Evolutionary conservation across 345 rosid species (phyloP).

Genomic region (Syzygium grande): DNA sequence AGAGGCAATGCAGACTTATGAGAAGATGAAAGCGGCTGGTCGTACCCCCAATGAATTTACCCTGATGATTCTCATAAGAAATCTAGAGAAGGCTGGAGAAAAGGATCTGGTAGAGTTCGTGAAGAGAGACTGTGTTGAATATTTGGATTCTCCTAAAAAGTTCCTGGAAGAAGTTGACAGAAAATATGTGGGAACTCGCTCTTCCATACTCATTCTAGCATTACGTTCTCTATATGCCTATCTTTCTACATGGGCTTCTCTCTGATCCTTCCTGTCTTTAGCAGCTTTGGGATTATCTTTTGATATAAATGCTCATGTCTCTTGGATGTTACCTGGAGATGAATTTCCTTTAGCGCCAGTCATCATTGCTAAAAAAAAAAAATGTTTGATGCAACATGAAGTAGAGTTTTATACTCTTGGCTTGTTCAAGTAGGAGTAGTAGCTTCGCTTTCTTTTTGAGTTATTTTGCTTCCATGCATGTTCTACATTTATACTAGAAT

Average conservation of each 20-base stretch:
- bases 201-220: neutral
- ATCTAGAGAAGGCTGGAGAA: conserved; percentile 39
- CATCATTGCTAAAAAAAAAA: neutral
- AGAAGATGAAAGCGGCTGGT: conserved; percentile 32
- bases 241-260: neutral
- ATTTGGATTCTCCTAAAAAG: conserved; percentile 40
- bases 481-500: neutral
- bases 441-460: neutral
- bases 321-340: neutral
- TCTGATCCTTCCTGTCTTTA: neutral
- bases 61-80: conserved; percentile 42
- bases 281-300: neutral
- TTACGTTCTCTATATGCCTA: neutral
- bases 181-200: conserved; percentile 19
- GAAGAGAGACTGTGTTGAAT: conserved; percentile 38
- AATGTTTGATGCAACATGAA: neutral
- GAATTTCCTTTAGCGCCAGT: neutral
- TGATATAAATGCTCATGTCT: neutral
- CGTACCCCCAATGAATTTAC: conserved; percentile 41
- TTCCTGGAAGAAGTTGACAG: conserved; percentile 33
- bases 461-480: neutral
- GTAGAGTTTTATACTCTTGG: neutral
- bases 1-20: conserved; percentile 46
- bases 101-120: conserved; percentile 27
- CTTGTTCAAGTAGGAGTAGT: neutral